A percentile compares a stretch with the other conserved stretches of the same genome.
Evolutionary conservation across 129 eudicot species (phyloP).

Genomic region (Smallanthus sonchifolius): DNA sequence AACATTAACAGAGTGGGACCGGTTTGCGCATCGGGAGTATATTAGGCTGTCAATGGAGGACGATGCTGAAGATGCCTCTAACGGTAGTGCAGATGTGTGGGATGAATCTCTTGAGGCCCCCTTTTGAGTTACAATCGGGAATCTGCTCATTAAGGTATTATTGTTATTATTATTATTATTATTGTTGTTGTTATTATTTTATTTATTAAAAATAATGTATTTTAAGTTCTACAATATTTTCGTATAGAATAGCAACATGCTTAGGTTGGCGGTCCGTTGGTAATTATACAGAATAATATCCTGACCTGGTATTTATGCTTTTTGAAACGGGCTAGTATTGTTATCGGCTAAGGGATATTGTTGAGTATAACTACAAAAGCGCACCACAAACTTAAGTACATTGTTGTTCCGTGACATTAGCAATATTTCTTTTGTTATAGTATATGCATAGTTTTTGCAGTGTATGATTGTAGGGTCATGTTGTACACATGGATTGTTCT

Average conservation of each 20-base stretch:
- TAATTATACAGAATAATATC: not conserved
- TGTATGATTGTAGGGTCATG: not conserved
- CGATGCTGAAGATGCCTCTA: slow-evolving; percentile 80
- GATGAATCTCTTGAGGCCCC: slow-evolving; percentile 89
- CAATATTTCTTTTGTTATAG: not conserved
- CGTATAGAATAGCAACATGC: not conserved
- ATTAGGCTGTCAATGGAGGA: slow-evolving; percentile 83
- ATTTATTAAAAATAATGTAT: not conserved
- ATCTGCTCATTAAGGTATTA: slow-evolving; percentile 24
- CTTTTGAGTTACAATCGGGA: slow-evolving; percentile 48
- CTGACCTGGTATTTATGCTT: not conserved
- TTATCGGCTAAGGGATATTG: not conserved
- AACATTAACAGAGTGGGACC: slow-evolving; percentile 95
- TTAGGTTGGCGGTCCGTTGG: not conserved
- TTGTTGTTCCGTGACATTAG: not conserved
- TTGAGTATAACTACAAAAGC: no score
- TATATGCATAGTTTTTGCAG: not conserved
- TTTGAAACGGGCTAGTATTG: not conserved
- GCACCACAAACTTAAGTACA: no score
- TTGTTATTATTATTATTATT: not conserved
- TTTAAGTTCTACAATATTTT: not conserved
- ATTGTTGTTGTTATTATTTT: not conserved
- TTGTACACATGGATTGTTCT: not conserved
- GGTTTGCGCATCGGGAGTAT: slow-evolving; percentile 96
- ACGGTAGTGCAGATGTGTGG: slow-evolving; percentile 90